A percentile compares a stretch with the other conserved stretches of the same genome.
phyloP scores from a whole-genome alignment of 139 green algal genomes.

The Picochlorum sp. region DNA sequence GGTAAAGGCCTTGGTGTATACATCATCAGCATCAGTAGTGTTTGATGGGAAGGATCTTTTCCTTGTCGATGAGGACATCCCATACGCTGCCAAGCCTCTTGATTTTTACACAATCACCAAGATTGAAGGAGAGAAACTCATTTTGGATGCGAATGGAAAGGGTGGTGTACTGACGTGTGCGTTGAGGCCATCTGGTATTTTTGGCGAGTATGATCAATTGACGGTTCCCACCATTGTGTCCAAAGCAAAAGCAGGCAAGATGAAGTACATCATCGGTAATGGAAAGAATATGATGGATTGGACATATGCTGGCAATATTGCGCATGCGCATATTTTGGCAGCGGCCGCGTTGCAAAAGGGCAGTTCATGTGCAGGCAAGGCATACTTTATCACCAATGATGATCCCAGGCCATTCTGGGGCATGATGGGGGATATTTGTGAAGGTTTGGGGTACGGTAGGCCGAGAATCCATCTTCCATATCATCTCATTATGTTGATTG shows the following conservation, averaged over 20 bases:
- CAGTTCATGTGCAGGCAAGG: conserved; percentile 28
- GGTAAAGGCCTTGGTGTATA: conserved; percentile 49
- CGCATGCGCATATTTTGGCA: conserved; percentile 47
- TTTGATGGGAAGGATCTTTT: conserved; percentile 72
- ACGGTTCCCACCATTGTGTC: conserved; percentile 62
- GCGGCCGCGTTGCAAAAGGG: conserved; percentile 35
- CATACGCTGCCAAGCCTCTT: conserved; percentile 62
- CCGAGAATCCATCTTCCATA: conserved; percentile 56
- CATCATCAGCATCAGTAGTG: conserved; percentile 71
- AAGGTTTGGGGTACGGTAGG: conserved; percentile 68
- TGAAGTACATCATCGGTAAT: conserved; percentile 84
- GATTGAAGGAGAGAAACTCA: conserved; percentile 52
- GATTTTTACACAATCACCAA: conserved; percentile 88
- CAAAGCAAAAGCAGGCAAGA: conserved; percentile 58
- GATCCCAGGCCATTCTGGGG: conserved; percentile 73
- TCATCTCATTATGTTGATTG: conserved; percentile 61
- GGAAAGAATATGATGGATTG: conserved; percentile 79
- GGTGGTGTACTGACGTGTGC: conserved; percentile 49
- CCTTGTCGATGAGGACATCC: conserved; percentile 49
- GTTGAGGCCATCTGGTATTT: conserved; percentile 77
- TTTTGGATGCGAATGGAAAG: conserved; percentile 60
- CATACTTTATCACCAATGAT: conserved; percentile 87
- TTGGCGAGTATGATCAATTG: conserved; percentile 76
- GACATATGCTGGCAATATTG: conserved; percentile 87
- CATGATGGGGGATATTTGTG: conserved; percentile 74